Conservation (phyloP, 2,329 filamentous ascomycete species). For the Penicillium sp. region DNA sequence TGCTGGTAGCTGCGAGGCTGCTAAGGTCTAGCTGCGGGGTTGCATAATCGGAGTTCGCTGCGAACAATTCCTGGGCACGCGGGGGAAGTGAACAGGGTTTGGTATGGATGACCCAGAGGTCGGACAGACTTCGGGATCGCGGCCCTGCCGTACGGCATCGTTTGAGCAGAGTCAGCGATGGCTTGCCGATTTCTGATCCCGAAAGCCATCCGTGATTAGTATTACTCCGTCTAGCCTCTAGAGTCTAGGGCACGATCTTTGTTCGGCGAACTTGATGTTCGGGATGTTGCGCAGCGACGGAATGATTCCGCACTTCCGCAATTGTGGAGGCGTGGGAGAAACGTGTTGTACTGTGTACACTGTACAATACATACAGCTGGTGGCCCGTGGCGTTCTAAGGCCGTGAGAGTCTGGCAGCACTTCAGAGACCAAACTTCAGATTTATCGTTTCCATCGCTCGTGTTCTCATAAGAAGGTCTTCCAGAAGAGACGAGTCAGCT, state of each 20-base stretch:
- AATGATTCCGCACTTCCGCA: neutral
- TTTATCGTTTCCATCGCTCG: too few species aligned
- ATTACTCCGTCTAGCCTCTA: neutral
- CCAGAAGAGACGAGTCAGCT: too few species aligned
- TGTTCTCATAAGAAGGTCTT: too few species aligned
- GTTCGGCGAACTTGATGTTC: neutral
- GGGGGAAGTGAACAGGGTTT: neutral
- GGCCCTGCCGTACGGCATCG: neutral
- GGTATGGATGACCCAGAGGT: neutral
- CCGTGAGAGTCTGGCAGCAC: neutral
- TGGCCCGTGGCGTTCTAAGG: neutral
- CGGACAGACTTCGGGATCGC: neutral
- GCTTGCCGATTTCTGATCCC: neutral
- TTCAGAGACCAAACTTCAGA: too few species aligned
- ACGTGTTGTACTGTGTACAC: neutral
- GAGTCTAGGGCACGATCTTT: neutral
- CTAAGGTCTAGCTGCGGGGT: neutral
- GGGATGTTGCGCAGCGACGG: neutral
- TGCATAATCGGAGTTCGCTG: neutral
- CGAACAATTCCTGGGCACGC: neutral
- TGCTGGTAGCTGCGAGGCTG: neutral
- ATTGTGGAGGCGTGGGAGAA: neutral
- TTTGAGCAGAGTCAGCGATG: neutral
- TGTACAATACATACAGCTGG: too few species aligned
- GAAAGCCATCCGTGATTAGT: neutral